Conservation (phyloP, 75 land plant species). For the Pseudotsuga menziesii region DNA sequence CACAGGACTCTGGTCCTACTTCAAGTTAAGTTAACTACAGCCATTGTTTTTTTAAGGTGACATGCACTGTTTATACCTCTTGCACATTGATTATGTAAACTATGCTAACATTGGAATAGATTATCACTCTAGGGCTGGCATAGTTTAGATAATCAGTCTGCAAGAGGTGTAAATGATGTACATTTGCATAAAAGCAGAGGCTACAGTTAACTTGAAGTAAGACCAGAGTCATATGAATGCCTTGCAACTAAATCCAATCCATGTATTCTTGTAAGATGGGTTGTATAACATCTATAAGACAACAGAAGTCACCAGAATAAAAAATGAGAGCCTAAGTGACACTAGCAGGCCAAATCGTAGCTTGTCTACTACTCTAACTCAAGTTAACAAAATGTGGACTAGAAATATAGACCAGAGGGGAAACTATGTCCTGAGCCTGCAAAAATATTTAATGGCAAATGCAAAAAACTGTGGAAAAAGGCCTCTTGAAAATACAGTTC, state of each 20-base stretch:
- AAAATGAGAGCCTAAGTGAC: conserved; percentile 21
- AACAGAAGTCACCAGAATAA: conserved; percentile 11
- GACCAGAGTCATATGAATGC: conserved; percentile 38
- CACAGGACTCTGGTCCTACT: conserved; percentile 8
- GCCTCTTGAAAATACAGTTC: no score
- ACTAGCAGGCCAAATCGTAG: conserved; percentile 29
- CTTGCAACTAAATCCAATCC: conserved; percentile 22
- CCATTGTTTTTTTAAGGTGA: no score
- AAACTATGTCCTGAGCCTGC: no score
- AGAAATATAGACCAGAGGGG: no score
- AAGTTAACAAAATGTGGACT: conserved; percentile 24
- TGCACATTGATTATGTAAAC: no score
- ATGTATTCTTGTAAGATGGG: conserved; percentile 21
- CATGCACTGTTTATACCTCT: conserved; percentile 15
- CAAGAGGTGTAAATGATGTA: conserved; percentile 15
- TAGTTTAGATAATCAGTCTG: no score
- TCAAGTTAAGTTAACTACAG: no score
- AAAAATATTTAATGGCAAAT: no score
- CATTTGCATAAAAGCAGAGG: no score
- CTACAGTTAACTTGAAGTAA: no score
- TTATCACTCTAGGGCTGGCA: not conserved
- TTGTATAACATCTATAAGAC: conserved; percentile 15
- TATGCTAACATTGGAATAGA: no score
- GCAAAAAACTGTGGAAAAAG: no score
- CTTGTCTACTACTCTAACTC: conserved; percentile 17